Percentiles rank a stretch among this genome's conserved stretches.
Conservation (phyloP, 2,329 filamentous ascomycete genomes). For the Fusarium sp. region DNA sequence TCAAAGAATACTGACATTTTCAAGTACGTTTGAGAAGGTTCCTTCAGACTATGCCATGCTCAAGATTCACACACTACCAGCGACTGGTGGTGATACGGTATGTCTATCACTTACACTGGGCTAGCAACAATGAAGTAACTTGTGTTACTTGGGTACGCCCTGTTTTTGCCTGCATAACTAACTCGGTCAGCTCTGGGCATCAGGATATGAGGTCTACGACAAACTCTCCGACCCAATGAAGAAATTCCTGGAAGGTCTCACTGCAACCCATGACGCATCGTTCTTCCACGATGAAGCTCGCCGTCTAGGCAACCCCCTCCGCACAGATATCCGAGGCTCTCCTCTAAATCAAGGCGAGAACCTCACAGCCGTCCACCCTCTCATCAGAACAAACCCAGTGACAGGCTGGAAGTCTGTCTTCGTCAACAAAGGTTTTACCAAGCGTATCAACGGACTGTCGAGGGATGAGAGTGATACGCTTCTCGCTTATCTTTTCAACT, state of each 20-base stretch:
- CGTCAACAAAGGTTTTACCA: slow-evolving; percentile 62
- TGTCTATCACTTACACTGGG: slow-evolving; percentile 2
- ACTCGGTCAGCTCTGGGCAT: slow-evolving; percentile 66
- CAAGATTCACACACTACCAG: slow-evolving; percentile 66
- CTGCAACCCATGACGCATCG: slow-evolving; percentile 58
- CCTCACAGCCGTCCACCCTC: slow-evolving; percentile 62
- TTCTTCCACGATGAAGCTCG: slow-evolving; percentile 63
- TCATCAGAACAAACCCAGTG: slow-evolving; percentile 69
- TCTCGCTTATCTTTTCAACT: slow-evolving; percentile 60
- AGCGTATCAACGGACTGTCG: slow-evolving; percentile 65
- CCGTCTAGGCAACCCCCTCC: slow-evolving; percentile 58
- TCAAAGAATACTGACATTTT: slow-evolving; percentile 1
- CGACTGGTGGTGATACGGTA: slow-evolving; percentile 66
- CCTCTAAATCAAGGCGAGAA: slow-evolving; percentile 67
- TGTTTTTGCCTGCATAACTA: slow-evolving; percentile 46
- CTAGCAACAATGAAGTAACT: background rate
- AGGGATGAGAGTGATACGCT: slow-evolving; percentile 64
- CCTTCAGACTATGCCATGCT: slow-evolving; percentile 71
- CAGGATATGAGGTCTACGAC: slow-evolving; percentile 69
- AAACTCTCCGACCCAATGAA: slow-evolving; percentile 61
- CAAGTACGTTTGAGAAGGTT: slow-evolving; percentile 65
- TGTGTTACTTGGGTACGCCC: background rate
- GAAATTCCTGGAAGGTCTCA: slow-evolving; percentile 60
- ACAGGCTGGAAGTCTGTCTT: slow-evolving; percentile 68
- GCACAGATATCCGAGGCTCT: slow-evolving; percentile 60